phyloP scores from a whole-genome alignment of 1,139 yeast genomes.

The Pichia inconspicua region DNA sequence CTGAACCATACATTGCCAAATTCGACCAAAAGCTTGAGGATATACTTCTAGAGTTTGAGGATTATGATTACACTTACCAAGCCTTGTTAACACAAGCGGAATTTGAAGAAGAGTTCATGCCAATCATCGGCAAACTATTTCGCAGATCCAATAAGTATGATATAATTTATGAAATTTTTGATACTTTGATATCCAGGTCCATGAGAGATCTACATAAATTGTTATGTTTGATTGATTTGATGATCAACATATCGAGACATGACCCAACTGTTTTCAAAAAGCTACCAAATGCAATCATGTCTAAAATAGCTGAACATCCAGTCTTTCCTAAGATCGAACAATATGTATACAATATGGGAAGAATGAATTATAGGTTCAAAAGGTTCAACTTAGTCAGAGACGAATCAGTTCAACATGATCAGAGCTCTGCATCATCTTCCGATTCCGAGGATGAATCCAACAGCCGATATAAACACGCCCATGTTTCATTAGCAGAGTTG shows the following conservation, averaged over 20 bases:
- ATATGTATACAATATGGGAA: conserved; percentile 12
- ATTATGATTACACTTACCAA: conserved; percentile 16
- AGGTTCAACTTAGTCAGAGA: background rate
- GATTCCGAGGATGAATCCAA: background rate
- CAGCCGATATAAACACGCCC: conserved; percentile 1
- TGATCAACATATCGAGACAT: conserved; percentile 17
- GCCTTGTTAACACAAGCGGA: conserved; percentile 19
- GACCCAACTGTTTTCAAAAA: conserved; percentile 16
- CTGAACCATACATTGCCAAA: conserved; percentile 1
- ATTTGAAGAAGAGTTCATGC: conserved; percentile 19
- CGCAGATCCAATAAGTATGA: conserved; percentile 13
- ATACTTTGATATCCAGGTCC: conserved; percentile 7
- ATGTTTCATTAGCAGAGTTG: conserved; percentile 14
- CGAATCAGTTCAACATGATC: background rate
- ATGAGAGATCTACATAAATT: conserved; percentile 12
- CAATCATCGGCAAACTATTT: conserved; percentile 13
- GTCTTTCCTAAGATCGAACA: conserved; percentile 13
- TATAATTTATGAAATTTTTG: conserved; percentile 14
- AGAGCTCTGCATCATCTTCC: background rate
- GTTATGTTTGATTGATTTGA: conserved; percentile 20
- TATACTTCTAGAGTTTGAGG: conserved; percentile 15
- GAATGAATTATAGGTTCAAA: conserved; percentile 20
- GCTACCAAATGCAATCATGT: conserved; percentile 19
- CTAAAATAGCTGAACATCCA: conserved; percentile 6
- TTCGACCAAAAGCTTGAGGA: conserved; percentile 15